phyloP scores from a whole-genome alignment of 306 rosid genomes.

The Mimosa bimucronata region DNA sequence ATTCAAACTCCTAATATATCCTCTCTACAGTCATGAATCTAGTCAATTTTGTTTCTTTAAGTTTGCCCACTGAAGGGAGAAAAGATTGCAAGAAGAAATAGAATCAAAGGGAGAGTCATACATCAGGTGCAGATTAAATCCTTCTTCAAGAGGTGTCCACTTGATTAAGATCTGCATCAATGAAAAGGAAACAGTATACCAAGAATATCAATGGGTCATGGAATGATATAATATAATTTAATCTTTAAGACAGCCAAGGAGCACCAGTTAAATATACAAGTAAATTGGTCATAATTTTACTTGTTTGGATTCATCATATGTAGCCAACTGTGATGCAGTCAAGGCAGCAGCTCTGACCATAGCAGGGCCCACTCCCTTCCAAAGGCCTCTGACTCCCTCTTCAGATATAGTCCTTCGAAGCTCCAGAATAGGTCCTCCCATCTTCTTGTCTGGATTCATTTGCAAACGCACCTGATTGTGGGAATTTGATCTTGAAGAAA shows the following conservation, averaged over 20 bases:
- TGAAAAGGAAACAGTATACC: slow-evolving; percentile 32
- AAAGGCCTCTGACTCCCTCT: slow-evolving; percentile 84
- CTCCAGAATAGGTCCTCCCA: slow-evolving; percentile 62
- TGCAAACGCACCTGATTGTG: slow-evolving; percentile 83
- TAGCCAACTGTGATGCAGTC: slow-evolving; percentile 92
- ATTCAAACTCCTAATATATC: slow-evolving; percentile 11
- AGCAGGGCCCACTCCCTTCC: slow-evolving; percentile 98
- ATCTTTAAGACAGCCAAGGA: slow-evolving; percentile 17
- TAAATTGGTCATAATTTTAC: slow-evolving; percentile 62
- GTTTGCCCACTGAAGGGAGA: slow-evolving; percentile 21
- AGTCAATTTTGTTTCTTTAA: slow-evolving; percentile 14
- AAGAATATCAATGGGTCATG: neutral
- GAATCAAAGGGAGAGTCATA: slow-evolving; percentile 45
- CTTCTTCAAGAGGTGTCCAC: slow-evolving; percentile 79
- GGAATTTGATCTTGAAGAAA: slow-evolving; percentile 41
- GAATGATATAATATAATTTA: slow-evolving; percentile 7
- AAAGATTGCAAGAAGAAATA: slow-evolving; percentile 26
- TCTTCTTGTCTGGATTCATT: slow-evolving; percentile 72
- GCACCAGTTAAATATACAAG: slow-evolving; percentile 33
- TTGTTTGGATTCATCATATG: slow-evolving; percentile 96
- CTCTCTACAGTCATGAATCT: slow-evolving; percentile 18
- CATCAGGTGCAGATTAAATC: slow-evolving; percentile 77
- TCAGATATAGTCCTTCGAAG: slow-evolving; percentile 62
- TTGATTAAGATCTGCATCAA: slow-evolving; percentile 67
- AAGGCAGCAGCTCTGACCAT: slow-evolving; percentile 90